Evolutionary conservation across 1,139 yeast genomes (phyloP).

Genomic region (Pneumocystis murina): DNA sequence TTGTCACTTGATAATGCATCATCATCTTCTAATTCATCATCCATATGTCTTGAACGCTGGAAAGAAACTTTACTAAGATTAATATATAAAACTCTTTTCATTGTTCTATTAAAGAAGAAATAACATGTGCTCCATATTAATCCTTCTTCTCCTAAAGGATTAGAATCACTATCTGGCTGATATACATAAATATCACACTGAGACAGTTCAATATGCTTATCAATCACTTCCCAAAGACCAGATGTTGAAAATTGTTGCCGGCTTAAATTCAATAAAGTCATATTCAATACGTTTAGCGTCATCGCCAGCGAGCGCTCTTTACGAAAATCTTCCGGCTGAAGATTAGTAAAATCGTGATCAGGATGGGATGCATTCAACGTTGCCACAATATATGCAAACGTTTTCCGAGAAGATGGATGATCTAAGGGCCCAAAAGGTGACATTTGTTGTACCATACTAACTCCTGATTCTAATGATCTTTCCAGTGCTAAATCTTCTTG

Average conservation of each 20-base stretch:
- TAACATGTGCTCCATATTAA: conserved; percentile 83
- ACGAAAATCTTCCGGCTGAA: conserved; percentile 74
- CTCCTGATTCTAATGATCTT: conserved; percentile 5
- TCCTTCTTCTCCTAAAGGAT: conserved; percentile 31
- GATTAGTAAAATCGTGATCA: conserved; percentile 79
- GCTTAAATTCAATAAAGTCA: conserved; percentile 66
- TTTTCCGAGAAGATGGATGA: conserved; percentile 66
- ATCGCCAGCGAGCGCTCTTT: conserved; percentile 37
- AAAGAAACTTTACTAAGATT: conserved; percentile 29
- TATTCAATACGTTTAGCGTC: conserved; percentile 61
- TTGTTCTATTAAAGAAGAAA: conserved; percentile 80
- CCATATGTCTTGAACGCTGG: neutral
- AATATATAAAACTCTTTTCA: conserved; percentile 78
- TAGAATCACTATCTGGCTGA: conserved; percentile 9
- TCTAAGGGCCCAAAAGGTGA: conserved; percentile 93
- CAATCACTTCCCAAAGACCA: conserved; percentile 82
- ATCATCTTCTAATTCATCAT: neutral
- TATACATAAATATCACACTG: conserved; percentile 12
- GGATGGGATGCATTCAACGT: conserved; percentile 86
- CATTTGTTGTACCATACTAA: conserved; percentile 17
- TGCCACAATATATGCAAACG: conserved; percentile 81
- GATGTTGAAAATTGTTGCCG: conserved; percentile 29
- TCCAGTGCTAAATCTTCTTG: conserved; percentile 6
- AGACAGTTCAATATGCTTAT: conserved; percentile 66
- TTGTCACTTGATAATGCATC: neutral